These are phyloP conservation scores for Phaffia tasmanica DNA, from an alignment of 768 basidiomycete genomes.

Conservation along the genomic window DNA sequence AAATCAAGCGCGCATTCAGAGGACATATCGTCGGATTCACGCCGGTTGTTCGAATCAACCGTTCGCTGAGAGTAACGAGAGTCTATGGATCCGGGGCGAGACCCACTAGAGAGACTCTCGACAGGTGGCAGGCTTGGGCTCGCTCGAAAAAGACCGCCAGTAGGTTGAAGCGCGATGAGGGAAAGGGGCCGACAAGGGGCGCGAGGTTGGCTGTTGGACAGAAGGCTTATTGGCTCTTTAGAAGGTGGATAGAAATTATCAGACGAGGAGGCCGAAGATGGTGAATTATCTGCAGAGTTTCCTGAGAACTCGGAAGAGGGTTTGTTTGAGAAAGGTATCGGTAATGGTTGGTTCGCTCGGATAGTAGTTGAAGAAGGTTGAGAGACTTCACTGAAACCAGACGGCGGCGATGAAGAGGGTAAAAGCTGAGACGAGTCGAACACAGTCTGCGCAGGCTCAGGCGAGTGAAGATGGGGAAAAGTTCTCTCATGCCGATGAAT, in stretches of 20 bases:
- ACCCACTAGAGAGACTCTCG: not conserved
- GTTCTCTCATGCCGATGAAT: conserved; percentile 12
- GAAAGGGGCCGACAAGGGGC: conserved; percentile 6
- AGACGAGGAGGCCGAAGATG: not conserved
- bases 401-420: not conserved
- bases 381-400: not conserved
- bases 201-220: too few relatives aligned
- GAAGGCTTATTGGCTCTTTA: too few relatives aligned
- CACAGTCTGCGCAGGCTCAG: not conserved
- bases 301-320: not conserved
- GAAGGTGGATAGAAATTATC: not conserved
- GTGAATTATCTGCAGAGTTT: not conserved
- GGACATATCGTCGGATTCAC: conserved; percentile 10
- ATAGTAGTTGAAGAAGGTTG: too few relatives aligned
- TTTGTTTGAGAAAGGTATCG: not conserved
- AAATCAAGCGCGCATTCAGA: conserved; percentile 18
- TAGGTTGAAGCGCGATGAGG: not conserved
- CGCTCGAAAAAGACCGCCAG: conserved; percentile 8
- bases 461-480: conserved; percentile 20
- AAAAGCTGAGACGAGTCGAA: not conserved
- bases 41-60: not conserved
- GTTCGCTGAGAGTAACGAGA: too few relatives aligned
- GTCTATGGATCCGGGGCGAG: not conserved
- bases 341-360: too few relatives aligned
- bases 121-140: not conserved